A percentile compares a stretch with the other conserved stretches of the same genome.
Conservation (phyloP, 2,329 filamentous ascomycete species). For the Aureobasidium sp. region DNA sequence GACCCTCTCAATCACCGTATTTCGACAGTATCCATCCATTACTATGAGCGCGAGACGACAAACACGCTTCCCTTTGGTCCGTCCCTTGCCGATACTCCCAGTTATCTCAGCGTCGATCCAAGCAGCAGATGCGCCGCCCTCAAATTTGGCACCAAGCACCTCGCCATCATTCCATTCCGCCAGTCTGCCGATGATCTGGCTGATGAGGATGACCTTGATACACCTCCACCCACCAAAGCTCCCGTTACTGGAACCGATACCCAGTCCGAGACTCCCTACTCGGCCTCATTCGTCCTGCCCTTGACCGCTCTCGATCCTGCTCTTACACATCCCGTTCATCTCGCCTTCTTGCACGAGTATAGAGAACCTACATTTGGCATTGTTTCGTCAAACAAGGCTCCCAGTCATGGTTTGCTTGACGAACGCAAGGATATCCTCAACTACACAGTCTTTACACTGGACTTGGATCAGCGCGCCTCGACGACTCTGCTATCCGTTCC, state of each 20-base stretch:
- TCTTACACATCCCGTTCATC: slow-evolving; percentile 80
- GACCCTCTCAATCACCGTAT: slow-evolving; percentile 73
- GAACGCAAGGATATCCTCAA: slow-evolving; percentile 78
- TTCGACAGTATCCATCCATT: slow-evolving; percentile 89
- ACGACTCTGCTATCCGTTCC: slow-evolving; percentile 85
- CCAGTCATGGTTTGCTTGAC: slow-evolving; percentile 63
- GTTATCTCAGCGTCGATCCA: slow-evolving; percentile 80
- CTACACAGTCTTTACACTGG: slow-evolving; percentile 92
- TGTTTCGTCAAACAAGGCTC: slow-evolving; percentile 66
- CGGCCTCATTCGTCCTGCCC: slow-evolving; percentile 85
- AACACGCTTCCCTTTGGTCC: slow-evolving; percentile 75
- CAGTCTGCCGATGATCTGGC: slow-evolving; percentile 80
- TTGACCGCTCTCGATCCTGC: slow-evolving; percentile 81
- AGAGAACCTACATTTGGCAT: slow-evolving; percentile 96
- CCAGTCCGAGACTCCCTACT: slow-evolving; percentile 59
- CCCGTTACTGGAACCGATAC: slow-evolving; percentile 24
- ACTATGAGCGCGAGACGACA: slow-evolving; percentile 91
- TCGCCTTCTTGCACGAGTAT: slow-evolving; percentile 93
- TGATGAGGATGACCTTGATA: slow-evolving; percentile 69
- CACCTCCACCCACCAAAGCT: slow-evolving; percentile 21
- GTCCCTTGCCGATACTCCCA: slow-evolving; percentile 66
- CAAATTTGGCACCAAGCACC: slow-evolving; percentile 80
- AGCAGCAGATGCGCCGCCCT: slow-evolving; percentile 88
- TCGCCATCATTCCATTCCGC: slow-evolving; percentile 90
- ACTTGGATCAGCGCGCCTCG: slow-evolving; percentile 85